Evolutionary conservation across 495 filamentous ascomycete genomes (phyloP).

Genomic region (Penicillium arizonense): DNA sequence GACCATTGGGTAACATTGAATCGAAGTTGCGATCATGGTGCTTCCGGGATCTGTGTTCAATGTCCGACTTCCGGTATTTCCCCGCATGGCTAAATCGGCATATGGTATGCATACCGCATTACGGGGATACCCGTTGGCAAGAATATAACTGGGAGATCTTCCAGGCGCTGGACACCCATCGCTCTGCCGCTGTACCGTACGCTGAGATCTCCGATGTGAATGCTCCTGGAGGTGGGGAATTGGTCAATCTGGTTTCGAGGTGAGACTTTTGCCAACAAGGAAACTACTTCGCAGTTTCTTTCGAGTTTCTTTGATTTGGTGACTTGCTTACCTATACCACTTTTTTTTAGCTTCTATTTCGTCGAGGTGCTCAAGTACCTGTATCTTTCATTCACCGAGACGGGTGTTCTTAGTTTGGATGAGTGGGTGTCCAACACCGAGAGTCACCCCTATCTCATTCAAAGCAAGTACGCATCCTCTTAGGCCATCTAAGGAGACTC

Average conservation of each 20-base stretch:
- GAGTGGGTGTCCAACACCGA: conserved; percentile 56
- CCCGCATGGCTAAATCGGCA: conserved; percentile 8
- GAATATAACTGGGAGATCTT: conserved; percentile 45
- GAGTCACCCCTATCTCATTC: conserved; percentile 16
- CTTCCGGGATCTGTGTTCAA: background rate
- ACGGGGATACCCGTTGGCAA: conserved; percentile 41
- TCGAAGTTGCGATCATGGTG: background rate
- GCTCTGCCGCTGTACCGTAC: conserved; percentile 54
- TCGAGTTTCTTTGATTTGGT: background rate
- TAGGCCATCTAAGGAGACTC: no score
- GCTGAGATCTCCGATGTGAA: conserved; percentile 63
- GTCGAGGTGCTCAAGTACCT: conserved; percentile 56
- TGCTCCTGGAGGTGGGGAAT: conserved; percentile 37
- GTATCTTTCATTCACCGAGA: conserved; percentile 49
- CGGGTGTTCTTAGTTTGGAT: conserved; percentile 50
- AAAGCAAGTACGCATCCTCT: no score
- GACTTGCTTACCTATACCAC: no score
- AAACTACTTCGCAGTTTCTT: no score
- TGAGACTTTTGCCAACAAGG: background rate
- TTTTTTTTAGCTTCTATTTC: conserved; percentile 39
- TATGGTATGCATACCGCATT: conserved; percentile 45
- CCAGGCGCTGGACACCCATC: conserved; percentile 55
- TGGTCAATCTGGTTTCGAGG: conserved; percentile 49
- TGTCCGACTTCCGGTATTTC: background rate
- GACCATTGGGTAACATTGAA: conserved; percentile 11